Evolutionary conservation across 1,139 yeast genomes (phyloP), one percentile per base, ranked within the genome.

Genomic region (Debaryomycetaceae sp.): DNA sequence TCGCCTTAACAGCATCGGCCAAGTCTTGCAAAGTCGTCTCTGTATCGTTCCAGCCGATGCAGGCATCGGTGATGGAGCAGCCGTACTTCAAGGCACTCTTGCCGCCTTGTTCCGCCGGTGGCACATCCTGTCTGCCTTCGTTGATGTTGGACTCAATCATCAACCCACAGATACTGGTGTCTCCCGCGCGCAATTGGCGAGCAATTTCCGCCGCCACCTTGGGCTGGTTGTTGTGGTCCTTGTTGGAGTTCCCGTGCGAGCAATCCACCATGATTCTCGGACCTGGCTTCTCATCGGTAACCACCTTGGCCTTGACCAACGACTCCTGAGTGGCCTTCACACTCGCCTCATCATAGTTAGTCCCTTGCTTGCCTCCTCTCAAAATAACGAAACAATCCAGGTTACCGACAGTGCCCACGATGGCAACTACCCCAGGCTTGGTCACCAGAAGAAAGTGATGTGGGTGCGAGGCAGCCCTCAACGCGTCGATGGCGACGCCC

Each of bases 401-500:
- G 60, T 89, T 89, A 61, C 97, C 97, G 61, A 82, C 84, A 41
- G 98, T 91, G 43, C 95, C 82, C 43, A 93, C 85, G 59, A 91
- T 91, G 36, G 98, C 97, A 36, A 93, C 96, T 41, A 85, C 75
- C 53, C 97, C 98, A 46, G 85, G 91, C 64, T 91, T 91, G 38
- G 97, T 89, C 51, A 91, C 96, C 42, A 95, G 91, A 83, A 91
- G 77, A 71, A 91, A 91, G 61, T 88, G 97, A 56, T 91, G 98
- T 25, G 94, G 78, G 56, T 81, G 82, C 30, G 93, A 75, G 35
- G 97, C 94, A 32, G 98, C 94, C 56, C 80, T 76, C 43, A 85
- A 84, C 22, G 98, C 97, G 56, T 88, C 98, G 41, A 91, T 66
- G 8, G 98, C 96, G 40, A 91, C 97, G 37, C 80, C 86, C 42